Conservation (phyloP, 495 filamentous ascomycete genomes). For the Annulohypoxylon moriforme region DNA sequence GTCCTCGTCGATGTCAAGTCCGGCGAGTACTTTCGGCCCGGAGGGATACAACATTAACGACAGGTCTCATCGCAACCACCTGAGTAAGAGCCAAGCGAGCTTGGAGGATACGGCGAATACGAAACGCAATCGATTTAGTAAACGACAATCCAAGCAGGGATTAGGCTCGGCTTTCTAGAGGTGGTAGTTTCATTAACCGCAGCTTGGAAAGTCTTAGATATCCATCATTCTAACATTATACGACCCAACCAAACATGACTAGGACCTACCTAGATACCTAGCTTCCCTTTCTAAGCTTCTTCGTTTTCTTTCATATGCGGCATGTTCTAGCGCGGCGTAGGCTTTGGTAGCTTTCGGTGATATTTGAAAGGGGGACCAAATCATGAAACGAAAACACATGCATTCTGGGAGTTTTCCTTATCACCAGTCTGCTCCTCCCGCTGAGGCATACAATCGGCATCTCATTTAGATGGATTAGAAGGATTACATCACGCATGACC, state of each 20-base stretch:
- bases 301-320: slow-evolving; percentile 41
- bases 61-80: slow-evolving; percentile 61
- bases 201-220: slow-evolving; percentile 32
- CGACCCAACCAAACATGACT: slow-evolving; percentile 2
- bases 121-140: slow-evolving; percentile 84
- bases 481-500: slow-evolving; percentile 37
- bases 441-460: slow-evolving; percentile 32
- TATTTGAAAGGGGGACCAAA: slow-evolving; percentile 44
- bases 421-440: slow-evolving; percentile 24
- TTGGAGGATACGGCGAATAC: slow-evolving; percentile 64
- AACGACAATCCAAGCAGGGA: slow-evolving; percentile 89
- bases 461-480: slow-evolving; percentile 45
- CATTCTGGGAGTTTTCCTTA: slow-evolving; percentile 40
- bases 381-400: slow-evolving; percentile 48
- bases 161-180: slow-evolving; percentile 80
- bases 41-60: slow-evolving; percentile 59
- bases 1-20: slow-evolving; percentile 77
- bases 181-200: slow-evolving; percentile 2
- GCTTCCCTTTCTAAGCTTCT: slow-evolving; percentile 19
- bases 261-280: slow-evolving; percentile 23
- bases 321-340: slow-evolving; percentile 54
- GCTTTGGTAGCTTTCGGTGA: slow-evolving; percentile 49
- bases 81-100: slow-evolving; percentile 66
- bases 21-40: slow-evolving; percentile 76
- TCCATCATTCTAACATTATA: slow-evolving; percentile 19